These are phyloP conservation scores for Immersiporthe knoxdaviesiana DNA, from an alignment of 2,329 filamentous ascomycete species.

Conservation along the genomic window DNA sequence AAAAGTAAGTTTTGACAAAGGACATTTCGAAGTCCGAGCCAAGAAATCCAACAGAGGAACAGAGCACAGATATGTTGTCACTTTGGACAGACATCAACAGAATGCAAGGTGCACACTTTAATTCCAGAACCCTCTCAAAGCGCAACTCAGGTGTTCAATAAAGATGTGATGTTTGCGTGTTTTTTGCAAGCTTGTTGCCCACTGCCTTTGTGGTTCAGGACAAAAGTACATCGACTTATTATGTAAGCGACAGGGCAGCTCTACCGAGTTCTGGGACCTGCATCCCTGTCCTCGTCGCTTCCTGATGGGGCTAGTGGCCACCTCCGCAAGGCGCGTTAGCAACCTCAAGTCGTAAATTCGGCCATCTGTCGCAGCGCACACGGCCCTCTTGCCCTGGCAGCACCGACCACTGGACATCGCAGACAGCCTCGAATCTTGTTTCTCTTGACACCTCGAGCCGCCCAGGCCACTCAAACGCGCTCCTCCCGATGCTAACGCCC, in stretches of 20 bases:
- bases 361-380: slow-evolving; percentile 27
- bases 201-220: background rate
- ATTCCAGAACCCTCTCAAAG: background rate
- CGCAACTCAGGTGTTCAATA: background rate
- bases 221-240: background rate
- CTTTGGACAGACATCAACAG: background rate
- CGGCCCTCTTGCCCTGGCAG: slow-evolving; percentile 15
- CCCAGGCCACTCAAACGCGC: slow-evolving; percentile 17
- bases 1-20: background rate
- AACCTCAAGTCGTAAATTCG: slow-evolving; percentile 28
- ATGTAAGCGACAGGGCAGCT: background rate
- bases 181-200: background rate
- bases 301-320: slow-evolving; percentile 19
- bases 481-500: slow-evolving; percentile 27
- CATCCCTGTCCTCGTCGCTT: slow-evolving; percentile 29
- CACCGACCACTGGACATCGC: slow-evolving; percentile 13
- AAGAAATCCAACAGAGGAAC: background rate
- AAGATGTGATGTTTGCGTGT: background rate
- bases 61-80: background rate
- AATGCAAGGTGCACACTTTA: background rate
- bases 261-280: slow-evolving; percentile 23
- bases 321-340: slow-evolving; percentile 25
- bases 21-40: background rate
- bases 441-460: background rate
- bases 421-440: slow-evolving; percentile 4